phyloP scores from a whole-genome alignment of 139 green algal species.

The Haematococcus lacustris region DNA sequence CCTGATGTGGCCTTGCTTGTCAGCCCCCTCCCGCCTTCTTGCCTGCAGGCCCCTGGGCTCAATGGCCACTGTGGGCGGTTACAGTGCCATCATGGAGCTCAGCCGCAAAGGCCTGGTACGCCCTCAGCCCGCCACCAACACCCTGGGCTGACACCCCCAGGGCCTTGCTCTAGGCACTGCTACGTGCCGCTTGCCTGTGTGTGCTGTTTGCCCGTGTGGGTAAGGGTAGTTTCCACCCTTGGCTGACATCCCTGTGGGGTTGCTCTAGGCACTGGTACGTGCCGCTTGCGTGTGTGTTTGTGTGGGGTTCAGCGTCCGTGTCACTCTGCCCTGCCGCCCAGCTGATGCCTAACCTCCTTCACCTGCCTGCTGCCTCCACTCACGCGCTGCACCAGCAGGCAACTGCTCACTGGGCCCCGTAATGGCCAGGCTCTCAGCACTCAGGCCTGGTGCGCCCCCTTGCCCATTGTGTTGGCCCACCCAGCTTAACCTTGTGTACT shows the following conservation, averaged over 20 bases:
- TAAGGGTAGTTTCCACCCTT: too few species aligned
- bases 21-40: too few species aligned
- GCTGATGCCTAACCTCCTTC: background rate
- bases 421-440: background rate
- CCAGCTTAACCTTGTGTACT: too few species aligned
- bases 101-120: background rate
- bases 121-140: background rate
- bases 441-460: background rate
- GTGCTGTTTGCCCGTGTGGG: too few species aligned
- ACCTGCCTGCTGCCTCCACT: background rate
- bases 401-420: background rate
- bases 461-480: background rate
- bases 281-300: background rate
- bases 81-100: conserved; percentile 47
- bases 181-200: too few species aligned
- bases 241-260: too few species aligned
- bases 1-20: too few species aligned
- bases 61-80: conserved; percentile 61
- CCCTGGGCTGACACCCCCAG: background rate
- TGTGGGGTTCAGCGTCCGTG: background rate
- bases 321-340: background rate
- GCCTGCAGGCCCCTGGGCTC: conserved; percentile 34
- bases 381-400: too few species aligned
- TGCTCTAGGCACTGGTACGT: too few species aligned
- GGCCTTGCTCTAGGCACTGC: background rate